Percentiles rank a stretch among this genome's conserved stretches.
These are phyloP conservation scores for Verticillium nubilum DNA, from an alignment of 2,329 filamentous ascomycete genomes.

Conservation along the genomic window DNA sequence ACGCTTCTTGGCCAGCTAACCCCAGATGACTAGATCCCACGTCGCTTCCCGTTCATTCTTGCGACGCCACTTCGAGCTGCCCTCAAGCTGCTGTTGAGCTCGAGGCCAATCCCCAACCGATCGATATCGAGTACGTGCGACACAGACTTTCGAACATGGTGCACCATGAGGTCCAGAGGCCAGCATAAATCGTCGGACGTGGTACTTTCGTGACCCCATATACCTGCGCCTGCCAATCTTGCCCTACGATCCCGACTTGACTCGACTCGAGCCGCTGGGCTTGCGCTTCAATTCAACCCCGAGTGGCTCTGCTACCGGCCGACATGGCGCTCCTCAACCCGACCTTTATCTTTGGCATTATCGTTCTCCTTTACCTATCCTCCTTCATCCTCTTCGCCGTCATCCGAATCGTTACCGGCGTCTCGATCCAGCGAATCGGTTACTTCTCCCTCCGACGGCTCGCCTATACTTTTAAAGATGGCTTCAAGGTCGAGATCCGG, in stretches of 20 bases:
- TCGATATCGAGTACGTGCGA: neutral
- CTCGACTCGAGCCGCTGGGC: neutral
- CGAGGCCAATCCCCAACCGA: neutral
- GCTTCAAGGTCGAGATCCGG: conserved; percentile 82
- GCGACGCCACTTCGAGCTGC: neutral
- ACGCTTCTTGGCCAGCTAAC: neutral
- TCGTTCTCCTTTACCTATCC: conserved; percentile 81
- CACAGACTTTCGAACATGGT: neutral
- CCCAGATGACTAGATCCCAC: neutral
- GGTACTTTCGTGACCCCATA: neutral
- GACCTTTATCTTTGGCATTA: conserved; percentile 79
- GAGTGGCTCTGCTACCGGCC: conserved; percentile 11
- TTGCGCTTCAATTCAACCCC: neutral
- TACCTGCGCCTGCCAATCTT: neutral
- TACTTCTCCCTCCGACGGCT: conserved; percentile 89
- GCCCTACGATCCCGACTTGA: neutral
- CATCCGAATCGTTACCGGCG: conserved; percentile 82
- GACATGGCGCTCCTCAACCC: conserved; percentile 63
- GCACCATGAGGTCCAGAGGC: neutral
- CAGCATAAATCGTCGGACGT: neutral
- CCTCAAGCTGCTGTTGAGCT: too few species aligned
- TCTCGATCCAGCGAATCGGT: conserved; percentile 93
- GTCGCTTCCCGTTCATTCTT: neutral
- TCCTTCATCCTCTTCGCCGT: conserved; percentile 93
- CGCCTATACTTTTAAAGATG: conserved; percentile 83